Percentiles rank a stretch among this genome's conserved stretches.
Conservation (phyloP, 495 filamentous ascomycete genomes). For the Penicillium waksmanii region DNA sequence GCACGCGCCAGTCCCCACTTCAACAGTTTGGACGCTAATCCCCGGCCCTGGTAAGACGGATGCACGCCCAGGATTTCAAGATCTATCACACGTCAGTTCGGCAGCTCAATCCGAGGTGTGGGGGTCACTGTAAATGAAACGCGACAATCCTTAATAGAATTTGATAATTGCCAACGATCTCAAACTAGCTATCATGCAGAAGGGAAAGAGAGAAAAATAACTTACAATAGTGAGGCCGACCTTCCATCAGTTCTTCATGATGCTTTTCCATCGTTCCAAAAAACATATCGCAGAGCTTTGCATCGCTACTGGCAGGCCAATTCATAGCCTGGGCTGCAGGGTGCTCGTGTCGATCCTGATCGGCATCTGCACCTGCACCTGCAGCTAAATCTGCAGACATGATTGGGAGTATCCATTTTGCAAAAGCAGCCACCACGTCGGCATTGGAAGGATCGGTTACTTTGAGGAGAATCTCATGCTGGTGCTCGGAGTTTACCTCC, state of each 20-base stretch:
- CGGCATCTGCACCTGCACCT: conserved; percentile 11
- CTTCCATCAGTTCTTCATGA: conserved; percentile 27
- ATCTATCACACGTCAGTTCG: conserved; percentile 24
- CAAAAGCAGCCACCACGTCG: conserved; percentile 25
- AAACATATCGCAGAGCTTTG: conserved; percentile 28
- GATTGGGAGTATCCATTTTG: conserved; percentile 29
- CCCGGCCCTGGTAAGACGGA: conserved; percentile 41
- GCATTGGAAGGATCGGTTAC: conserved; percentile 15
- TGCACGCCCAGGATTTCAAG: conserved; percentile 42
- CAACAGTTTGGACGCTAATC: conserved; percentile 42
- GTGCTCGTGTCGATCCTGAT: conserved; percentile 15
- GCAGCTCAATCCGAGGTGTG: background rate
- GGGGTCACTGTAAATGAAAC: background rate
- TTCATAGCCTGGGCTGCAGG: background rate
- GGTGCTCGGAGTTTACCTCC: background rate
- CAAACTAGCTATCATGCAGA: no score
- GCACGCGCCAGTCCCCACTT: conserved; percentile 46
- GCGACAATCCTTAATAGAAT: background rate
- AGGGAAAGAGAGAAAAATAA: conserved; percentile 4
- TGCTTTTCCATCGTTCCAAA: conserved; percentile 26
- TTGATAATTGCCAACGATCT: no score
- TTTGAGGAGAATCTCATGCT: conserved; percentile 22
- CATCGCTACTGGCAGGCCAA: conserved; percentile 26
- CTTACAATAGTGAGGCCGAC: conserved; percentile 34
- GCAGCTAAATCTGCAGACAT: background rate